Evolutionary conservation across 306 rosid genomes (phyloP), one percentile per base, ranked within the genome.

Genomic region (Corylus heterophylla): DNA sequence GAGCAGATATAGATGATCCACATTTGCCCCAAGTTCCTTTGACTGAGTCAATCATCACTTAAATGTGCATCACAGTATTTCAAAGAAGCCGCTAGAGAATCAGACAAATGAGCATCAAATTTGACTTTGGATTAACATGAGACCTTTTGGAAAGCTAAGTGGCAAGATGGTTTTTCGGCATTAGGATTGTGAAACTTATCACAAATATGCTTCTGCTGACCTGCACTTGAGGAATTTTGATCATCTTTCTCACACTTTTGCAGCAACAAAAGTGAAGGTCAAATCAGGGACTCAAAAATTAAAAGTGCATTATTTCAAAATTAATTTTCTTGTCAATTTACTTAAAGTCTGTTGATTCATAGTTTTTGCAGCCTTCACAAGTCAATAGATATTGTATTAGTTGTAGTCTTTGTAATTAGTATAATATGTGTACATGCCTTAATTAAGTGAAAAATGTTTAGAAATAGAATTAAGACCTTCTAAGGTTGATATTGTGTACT

Each of bases 1-100:
- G 83, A 55, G 68, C 52, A 25, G 86, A 88, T 63, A 39, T 80
- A 54, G 88, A 83, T 59, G 88, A 83, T 59, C 86, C 78, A 61
- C 85, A 67, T 76, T 83, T 54, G 69, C 73, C 88, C 45, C 83
- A 70, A 80, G 92, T 78, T 80, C 77, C 94, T 48, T 79, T 79
- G 69, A 80, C 88, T 3, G 88, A 93, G 85, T 89, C 91, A 18
- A 80, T 82, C 58, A 82, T 80, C 78, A 84, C 93, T 73, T 86
- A 88, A 88, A 81, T 71, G 31, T 68, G 47, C 56, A 42, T 63
- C 35, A 64, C 47, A 35, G 7, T 49, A 78, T 47, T 73, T 17
- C 49, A 35, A 73, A 58, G 76, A 70, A 25, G 37, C 17, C 8
- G 8, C 17, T 12, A 63, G 20, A 31, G 47, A 13, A 63, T 16